Evolutionary conservation across 2,329 filamentous ascomycete genomes (phyloP), one percentile per base, ranked within the genome.

Genomic region (Pseudofabraea citricarpa): DNA sequence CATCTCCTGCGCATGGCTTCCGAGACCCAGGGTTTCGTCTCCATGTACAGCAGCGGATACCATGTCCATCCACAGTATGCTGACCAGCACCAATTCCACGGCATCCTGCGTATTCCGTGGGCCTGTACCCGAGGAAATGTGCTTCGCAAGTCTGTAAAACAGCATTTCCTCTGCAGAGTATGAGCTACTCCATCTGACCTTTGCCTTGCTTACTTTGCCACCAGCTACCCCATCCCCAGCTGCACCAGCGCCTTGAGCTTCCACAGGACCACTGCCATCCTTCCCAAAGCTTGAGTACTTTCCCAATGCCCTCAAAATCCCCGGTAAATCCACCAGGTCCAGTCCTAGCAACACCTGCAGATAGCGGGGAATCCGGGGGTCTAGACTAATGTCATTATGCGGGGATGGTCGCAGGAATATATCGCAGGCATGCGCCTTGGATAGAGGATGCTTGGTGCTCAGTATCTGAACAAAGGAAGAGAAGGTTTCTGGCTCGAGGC

Each of bases 341-440:
- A 71, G 69, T 23, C 69, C 63, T 33, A 74, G 67, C 36, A 85
- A 70, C 15, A 71, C 64, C 50, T 81, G 70, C 8, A 84, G 59
- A 56, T 83, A 85, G n/a, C 67, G 70, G 0, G 74, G 71, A 7
- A 82, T 68, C 49, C 78, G 73, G 7, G 77, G 75, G 51, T 85
- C 79, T 54, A 81, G 71, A 44, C 64, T 72, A 22, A 50, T 42
- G 55, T 74, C 65, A 48, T 57, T 51, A 51, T 62, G 56, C 16
- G 67, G 63, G 33, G 70, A 69, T 3, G 81, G 80, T 19, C 71
- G 71, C 31, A 85, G 65, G 53, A 81, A 74, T 41, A 84, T 60
- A 51, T 81, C 72, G 63, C 79, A 76, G 49, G 83, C 63, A 45
- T 68, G 60, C 9, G 63, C 50, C 6, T 77, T 65, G 3, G 73